These are phyloP conservation scores for Starmerella kuoi DNA, from an alignment of 805 yeast species.

Conservation along the genomic window DNA sequence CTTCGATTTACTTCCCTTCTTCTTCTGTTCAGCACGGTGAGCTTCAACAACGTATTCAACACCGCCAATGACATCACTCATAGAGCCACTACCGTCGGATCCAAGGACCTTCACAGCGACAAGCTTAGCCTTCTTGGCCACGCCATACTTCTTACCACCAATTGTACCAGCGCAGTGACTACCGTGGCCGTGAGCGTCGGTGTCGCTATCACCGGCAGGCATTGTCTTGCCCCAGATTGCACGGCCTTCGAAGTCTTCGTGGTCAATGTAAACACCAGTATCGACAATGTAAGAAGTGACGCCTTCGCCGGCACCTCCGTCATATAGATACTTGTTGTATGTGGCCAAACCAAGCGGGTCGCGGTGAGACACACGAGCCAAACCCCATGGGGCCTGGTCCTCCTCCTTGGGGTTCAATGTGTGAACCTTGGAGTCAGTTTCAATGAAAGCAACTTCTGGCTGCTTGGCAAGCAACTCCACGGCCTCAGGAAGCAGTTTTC, in stretches of 20 bases:
- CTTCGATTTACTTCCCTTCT: constrained; percentile 35
- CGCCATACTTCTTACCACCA: constrained; percentile 41
- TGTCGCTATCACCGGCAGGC: constrained; percentile 35
- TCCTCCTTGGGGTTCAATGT: constrained; percentile 40
- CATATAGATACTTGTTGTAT: constrained; percentile 49
- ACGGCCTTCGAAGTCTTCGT: constrained; percentile 44
- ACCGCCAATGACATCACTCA: constrained; percentile 50
- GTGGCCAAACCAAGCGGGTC: constrained; percentile 46
- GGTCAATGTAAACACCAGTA: constrained; percentile 42
- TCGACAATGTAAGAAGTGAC: constrained; percentile 42
- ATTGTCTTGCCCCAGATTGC: constrained; percentile 45
- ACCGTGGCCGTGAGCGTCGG: constrained; percentile 48
- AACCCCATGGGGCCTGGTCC: constrained; percentile 65
- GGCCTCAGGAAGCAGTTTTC: constrained; percentile 64
- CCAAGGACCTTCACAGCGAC: constrained; percentile 52
- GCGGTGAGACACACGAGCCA: constrained; percentile 58
- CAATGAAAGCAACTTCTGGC: constrained; percentile 46
- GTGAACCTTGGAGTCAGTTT: constrained; percentile 44
- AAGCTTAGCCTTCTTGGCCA: constrained; percentile 44
- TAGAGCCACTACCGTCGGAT: constrained; percentile 43
- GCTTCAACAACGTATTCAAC: constrained; percentile 61
- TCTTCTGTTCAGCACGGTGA: constrained; percentile 30
- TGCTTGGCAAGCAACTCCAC: constrained; percentile 58
- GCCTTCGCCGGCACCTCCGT: constrained; percentile 37
- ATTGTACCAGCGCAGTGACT: constrained; percentile 52